A percentile compares a stretch with the other conserved stretches of the same genome.
phyloP scores from a whole-genome alignment of 441 rosid genomes.

The Adansonia rubrostipa region DNA sequence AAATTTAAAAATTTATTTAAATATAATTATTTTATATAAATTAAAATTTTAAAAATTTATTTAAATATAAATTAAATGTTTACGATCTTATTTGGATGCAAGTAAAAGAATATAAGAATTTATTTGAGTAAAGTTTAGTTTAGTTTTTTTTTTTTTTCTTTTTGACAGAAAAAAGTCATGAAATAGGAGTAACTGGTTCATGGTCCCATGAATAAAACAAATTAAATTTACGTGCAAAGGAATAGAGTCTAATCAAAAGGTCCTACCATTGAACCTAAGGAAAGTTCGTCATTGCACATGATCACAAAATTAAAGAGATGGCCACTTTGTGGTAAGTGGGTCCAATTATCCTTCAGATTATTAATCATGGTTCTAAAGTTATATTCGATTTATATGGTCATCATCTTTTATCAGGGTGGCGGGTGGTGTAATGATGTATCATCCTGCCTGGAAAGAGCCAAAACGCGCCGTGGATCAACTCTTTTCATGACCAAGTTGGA shows the following conservation, averaged over 20 bases:
- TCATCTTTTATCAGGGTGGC: conserved; percentile 63
- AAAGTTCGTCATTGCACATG: not conserved
- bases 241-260: not conserved
- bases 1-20: no score
- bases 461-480: conserved; percentile 78
- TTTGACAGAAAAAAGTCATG: not conserved
- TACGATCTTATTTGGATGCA: no score
- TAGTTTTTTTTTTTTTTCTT: no score
- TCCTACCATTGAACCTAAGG: conserved; percentile 1
- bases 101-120: no score
- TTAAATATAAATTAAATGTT: no score
- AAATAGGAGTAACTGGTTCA: not conserved
- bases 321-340: conserved; percentile 27
- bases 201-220: not conserved
- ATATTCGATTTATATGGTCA: not conserved
- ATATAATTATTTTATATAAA: no score
- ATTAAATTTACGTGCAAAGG: not conserved
- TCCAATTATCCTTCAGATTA: conserved; percentile 23
- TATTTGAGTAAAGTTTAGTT: no score
- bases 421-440: conserved; percentile 90
- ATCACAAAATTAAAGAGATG: not conserved
- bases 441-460: conserved; percentile 77
- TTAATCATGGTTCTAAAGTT: not conserved
- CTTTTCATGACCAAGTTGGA: conserved; percentile 64
- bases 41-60: no score